These are phyloP conservation scores for Blastomyces percursus DNA, from an alignment of 2,329 filamentous ascomycete species.

Conservation along the genomic window DNA sequence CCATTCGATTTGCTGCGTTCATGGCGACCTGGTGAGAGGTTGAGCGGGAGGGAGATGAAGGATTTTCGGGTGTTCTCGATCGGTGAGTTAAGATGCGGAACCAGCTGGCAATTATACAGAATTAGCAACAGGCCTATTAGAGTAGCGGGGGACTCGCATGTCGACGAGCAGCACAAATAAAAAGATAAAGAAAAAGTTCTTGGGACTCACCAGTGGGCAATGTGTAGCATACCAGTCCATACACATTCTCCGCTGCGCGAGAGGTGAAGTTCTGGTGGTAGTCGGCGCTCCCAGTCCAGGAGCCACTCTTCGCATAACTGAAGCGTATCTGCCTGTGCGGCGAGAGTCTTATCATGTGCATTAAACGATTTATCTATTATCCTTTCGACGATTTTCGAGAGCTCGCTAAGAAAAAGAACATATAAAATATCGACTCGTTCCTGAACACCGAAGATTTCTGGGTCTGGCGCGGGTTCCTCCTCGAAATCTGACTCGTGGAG, in stretches of 20 bases:
- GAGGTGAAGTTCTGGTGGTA: conserved; percentile 3
- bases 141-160: neutral
- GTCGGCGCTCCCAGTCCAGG: neutral
- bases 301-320: conserved; percentile 1
- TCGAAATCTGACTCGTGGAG: conserved; percentile 3
- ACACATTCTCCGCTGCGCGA: conserved; percentile 1
- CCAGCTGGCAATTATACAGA: neutral
- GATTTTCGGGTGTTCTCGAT: conserved; percentile 1
- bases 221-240: conserved; percentile 6
- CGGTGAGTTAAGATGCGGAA: conserved; percentile 6
- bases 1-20: conserved; percentile 5
- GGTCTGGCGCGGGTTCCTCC: conserved; percentile 1
- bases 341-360: conserved; percentile 1
- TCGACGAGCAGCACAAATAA: neutral
- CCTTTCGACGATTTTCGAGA: conserved; percentile 3
- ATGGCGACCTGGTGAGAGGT: conserved; percentile 3
- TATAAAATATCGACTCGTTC: conserved; percentile 3
- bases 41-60: neutral
- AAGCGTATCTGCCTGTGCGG: conserved; percentile 1
- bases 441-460: conserved; percentile 3
- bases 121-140: neutral
- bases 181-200: neutral
- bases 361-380: conserved; percentile 6
- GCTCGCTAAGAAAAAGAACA: conserved; percentile 1
- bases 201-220: conserved; percentile 1